Base-by-base conservation (phyloP, 352 stramenopile genomes). In the Globisporangium mamillatum region DNA sequence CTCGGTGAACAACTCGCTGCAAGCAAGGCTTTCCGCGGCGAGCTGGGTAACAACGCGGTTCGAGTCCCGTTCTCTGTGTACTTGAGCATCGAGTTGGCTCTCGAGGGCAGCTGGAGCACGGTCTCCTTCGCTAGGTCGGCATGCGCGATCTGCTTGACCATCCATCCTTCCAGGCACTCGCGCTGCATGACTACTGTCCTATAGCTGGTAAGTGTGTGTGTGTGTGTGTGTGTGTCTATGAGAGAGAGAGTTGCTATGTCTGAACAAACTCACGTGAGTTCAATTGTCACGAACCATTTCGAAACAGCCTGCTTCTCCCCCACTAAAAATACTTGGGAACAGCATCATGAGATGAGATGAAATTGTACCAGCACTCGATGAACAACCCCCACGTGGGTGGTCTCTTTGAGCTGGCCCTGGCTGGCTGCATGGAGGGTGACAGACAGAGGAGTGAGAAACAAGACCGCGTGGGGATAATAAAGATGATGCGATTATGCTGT, bases 111-210 rank as follows among this genome's bases (percentile, higher is more conserved):
- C 62, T 90, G 82, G 59, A 90, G 76, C 20, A 91, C 68, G 16
- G 81, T 87, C 63, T 85, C 83, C 61, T 85, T 85, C n/a, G 83
- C 79, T 62, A 91, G 64, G 52, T 89, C 78, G 25, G 85, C 77
- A 63, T 89, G 75, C 64, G 84, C 81, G 60, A 93, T 86, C 70
- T 93, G 82, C 72, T 74, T 65, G 36, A 91, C 82, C 79, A 93
- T 92, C 77, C 83, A 92, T 82, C 83, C 80, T 71, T 92, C 85
- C 55, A 93, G 62, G 1, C 83, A 77, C 44, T 88, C 76, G 46
- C 75, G 80, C 73, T 93, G 83, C 85, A 93, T 92, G 41, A 4
- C 41, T 20, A n/a, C 41, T n/a, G 29, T 32, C 29, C 29, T 32
- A 48, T 44, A 46, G 38, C 38, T 46, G 16, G 4, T 18, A n/a